A percentile compares a stretch with the other conserved stretches of the same genome.
Conservation (phyloP, 176 grass and related monocot species). For the Zoysia japonica region DNA sequence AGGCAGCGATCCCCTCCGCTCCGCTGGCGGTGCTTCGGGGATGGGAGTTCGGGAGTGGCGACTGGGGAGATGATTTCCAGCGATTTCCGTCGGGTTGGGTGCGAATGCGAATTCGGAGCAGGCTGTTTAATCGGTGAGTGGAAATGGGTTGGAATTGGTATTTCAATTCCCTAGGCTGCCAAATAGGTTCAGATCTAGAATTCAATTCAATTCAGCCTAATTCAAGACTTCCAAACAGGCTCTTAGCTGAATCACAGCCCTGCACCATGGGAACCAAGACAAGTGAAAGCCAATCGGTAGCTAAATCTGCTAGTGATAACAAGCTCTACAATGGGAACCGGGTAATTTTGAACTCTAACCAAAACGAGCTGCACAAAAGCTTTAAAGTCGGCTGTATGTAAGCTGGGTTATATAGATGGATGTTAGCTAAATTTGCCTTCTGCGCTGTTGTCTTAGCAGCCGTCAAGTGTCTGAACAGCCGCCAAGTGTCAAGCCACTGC, state of each 20-base stretch:
- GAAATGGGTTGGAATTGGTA: too few relatives aligned
- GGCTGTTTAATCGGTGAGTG: too few relatives aligned
- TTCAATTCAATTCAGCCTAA: too few relatives aligned
- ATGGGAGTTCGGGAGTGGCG: too few relatives aligned
- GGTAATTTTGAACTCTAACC: conserved; percentile 31
- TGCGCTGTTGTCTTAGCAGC: conserved; percentile 19
- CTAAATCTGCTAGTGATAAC: conserved; percentile 1
- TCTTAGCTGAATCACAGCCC: conserved; percentile 14
- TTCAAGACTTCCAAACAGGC: too few relatives aligned
- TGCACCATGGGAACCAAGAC: conserved; percentile 2
- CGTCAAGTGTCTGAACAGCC: conserved; percentile 7
- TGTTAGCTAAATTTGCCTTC: conserved; percentile 29
- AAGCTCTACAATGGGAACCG: neutral
- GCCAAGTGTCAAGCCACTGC: conserved; percentile 47
- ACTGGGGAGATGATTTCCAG: too few relatives aligned
- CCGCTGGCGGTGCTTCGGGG: too few relatives aligned
- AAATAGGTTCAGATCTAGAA: too few relatives aligned
- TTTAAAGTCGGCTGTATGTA: conserved; percentile 42
- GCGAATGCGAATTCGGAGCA: too few relatives aligned
- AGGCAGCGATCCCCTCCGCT: too few relatives aligned
- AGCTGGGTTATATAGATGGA: conserved; percentile 29
- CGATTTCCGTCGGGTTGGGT: too few relatives aligned
- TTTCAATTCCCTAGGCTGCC: too few relatives aligned
- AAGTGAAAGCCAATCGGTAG: conserved; percentile 5
- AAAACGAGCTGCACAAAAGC: conserved; percentile 34